Evolutionary conservation across 192 early-diverging fungal species (phyloP).

Genomic region (Piromyces sp.): DNA sequence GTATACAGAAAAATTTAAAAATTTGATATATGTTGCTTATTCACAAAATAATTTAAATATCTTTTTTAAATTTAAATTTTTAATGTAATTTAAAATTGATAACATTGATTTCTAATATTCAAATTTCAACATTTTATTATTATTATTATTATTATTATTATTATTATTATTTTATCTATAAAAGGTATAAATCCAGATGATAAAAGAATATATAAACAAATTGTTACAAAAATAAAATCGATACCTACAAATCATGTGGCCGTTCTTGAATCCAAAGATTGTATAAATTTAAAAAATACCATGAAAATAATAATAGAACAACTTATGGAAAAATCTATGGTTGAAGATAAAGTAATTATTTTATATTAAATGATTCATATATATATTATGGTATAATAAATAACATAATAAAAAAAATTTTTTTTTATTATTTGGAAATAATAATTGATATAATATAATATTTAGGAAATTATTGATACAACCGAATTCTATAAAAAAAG

Average conservation of each 20-base stretch:
- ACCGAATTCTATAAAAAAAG: not conserved
- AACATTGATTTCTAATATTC: too few species aligned
- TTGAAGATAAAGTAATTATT: not conserved
- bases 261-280: slow-evolving; percentile 50
- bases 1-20: not conserved
- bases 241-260: slow-evolving; percentile 27
- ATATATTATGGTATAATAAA: slow-evolving; percentile 5
- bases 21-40: too few species aligned
- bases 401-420: slow-evolving; percentile 3
- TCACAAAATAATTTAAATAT: too few species aligned
- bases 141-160: too few species aligned
- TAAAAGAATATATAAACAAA: slow-evolving; percentile 44
- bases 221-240: slow-evolving; percentile 20
- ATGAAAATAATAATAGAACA: slow-evolving; percentile 52
- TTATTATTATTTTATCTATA: not conserved
- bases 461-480: slow-evolving; percentile 16
- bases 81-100: not conserved
- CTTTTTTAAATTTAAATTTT: not conserved
- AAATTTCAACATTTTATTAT: too few species aligned
- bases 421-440: too few species aligned
- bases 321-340: slow-evolving; percentile 20
- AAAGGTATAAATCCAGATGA: slow-evolving; percentile 59
- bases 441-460: not conserved
- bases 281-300: slow-evolving; percentile 36
- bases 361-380: too few species aligned